A percentile compares a stretch with the other conserved stretches of the same genome.
Evolutionary conservation across 2,329 filamentous ascomycete genomes (phyloP).

Genomic region (Penicillium sp.): DNA sequence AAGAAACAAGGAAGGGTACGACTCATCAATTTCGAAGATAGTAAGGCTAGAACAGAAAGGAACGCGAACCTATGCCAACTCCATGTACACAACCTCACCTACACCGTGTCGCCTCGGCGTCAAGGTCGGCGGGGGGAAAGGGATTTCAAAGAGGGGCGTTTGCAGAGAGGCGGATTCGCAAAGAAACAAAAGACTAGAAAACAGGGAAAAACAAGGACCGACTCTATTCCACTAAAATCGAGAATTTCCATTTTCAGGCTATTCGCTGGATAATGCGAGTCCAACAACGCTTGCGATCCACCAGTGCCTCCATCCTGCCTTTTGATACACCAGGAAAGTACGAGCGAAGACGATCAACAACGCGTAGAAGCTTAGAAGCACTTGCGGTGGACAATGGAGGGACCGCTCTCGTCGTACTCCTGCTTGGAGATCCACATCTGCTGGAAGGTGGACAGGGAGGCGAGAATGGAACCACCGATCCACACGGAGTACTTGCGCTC

Average conservation of each 20-base stretch:
- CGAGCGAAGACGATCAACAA: constrained; percentile 36
- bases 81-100: constrained; percentile 19
- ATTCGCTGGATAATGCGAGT: constrained; percentile 40
- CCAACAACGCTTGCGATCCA: constrained; percentile 37
- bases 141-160: neutral
- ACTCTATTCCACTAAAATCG: constrained; percentile 42
- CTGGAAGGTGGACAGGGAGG: constrained; percentile 99
- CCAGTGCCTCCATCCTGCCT: constrained; percentile 37
- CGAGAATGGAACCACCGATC: constrained; percentile 99
- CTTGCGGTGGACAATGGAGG: constrained; percentile 99
- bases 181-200: constrained; percentile 13
- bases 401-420: constrained; percentile 99
- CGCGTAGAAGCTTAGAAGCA: constrained; percentile 76
- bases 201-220: constrained; percentile 24
- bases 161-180: neutral
- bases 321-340: constrained; percentile 43
- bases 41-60: constrained; percentile 21
- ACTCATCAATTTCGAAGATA: constrained; percentile 18
- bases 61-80: constrained; percentile 20
- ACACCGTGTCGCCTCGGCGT: constrained; percentile 9
- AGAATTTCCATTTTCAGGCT: constrained; percentile 39
- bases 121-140: neutral
- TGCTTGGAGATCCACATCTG: constrained; percentile 99
- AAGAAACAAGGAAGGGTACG: neutral
- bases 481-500: constrained; percentile 99